Conservation (phyloP, 805 yeast genomes). For the Cyberlindnera mississippiensis region DNA sequence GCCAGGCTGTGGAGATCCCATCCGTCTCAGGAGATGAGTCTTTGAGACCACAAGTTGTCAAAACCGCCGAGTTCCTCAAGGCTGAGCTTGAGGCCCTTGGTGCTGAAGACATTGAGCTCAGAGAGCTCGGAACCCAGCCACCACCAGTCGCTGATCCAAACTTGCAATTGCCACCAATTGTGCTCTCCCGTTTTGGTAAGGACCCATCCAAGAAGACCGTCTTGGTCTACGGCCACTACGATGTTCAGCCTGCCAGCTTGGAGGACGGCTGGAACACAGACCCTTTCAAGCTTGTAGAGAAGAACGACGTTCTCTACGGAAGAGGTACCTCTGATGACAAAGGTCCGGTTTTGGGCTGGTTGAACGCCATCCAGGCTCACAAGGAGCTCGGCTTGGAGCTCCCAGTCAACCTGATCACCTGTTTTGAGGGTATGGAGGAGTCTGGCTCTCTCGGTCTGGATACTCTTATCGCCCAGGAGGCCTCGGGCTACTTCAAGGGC, state of each 20-base stretch:
- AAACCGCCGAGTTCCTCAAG: conserved; percentile 81
- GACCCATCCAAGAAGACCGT: conserved; percentile 85
- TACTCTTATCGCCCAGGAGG: conserved; percentile 73
- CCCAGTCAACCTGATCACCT: conserved; percentile 88
- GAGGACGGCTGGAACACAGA: conserved; percentile 97
- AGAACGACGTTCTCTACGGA: conserved; percentile 71
- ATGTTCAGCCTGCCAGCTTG: conserved; percentile 90
- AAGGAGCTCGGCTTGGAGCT: conserved; percentile 76
- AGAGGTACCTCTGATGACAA: conserved; percentile 98
- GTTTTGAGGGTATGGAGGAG: conserved; percentile 99
- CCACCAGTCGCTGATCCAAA: conserved; percentile 73
- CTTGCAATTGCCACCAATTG: conserved; percentile 86
- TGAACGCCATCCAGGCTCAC: conserved; percentile 90
- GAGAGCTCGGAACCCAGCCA: conserved; percentile 84
- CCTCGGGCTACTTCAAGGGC: conserved; percentile 71
- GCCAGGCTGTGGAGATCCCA: conserved; percentile 88
- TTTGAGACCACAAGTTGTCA: conserved; percentile 83
- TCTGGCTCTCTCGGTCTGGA: conserved; percentile 93
- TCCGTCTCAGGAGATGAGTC: conserved; percentile 91
- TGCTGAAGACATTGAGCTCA: conserved; percentile 76
- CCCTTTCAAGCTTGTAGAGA: conserved; percentile 76
- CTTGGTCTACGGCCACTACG: conserved; percentile 94
- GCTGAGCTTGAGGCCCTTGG: conserved; percentile 68
- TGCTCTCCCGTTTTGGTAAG: conserved; percentile 81
- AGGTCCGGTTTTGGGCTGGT: conserved; percentile 98